Conservation (phyloP, 768 basidiomycete genomes). For the Chalciporus piperatus region DNA sequence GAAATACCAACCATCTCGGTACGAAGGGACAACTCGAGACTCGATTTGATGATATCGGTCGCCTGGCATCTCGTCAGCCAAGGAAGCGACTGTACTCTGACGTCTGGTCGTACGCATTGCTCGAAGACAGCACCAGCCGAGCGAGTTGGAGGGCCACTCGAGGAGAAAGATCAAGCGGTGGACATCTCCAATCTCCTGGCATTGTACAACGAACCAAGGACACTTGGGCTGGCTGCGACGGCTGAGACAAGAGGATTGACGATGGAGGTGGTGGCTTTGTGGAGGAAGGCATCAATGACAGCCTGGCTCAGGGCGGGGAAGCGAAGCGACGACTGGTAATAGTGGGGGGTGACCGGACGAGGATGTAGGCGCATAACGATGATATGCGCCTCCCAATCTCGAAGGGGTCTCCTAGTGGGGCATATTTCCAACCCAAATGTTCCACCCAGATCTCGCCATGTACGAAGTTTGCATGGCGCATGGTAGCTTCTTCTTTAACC, state of each 20-base stretch:
- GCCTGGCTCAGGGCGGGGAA: constrained; percentile 59
- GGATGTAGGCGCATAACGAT: constrained; percentile 61
- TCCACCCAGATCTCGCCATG: constrained; percentile 89
- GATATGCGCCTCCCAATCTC: constrained; percentile 73
- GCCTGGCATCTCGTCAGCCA: constrained; percentile 86
- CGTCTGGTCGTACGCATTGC: constrained; percentile 67
- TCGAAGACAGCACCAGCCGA: constrained; percentile 70
- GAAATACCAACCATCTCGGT: constrained; percentile 70
- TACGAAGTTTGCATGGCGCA: constrained; percentile 73
- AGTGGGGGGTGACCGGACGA: constrained; percentile 58
- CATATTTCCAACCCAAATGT: constrained; percentile 84
- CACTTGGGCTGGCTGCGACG: constrained; percentile 58
- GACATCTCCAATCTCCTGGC: constrained; percentile 68
- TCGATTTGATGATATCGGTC: constrained; percentile 70
- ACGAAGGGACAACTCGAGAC: constrained; percentile 68
- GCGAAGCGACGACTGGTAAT: constrained; percentile 52
- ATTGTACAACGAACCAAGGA: constrained; percentile 57
- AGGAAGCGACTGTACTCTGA: constrained; percentile 61
- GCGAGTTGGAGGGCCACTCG: constrained; percentile 59
- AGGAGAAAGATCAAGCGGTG: constrained; percentile 66
- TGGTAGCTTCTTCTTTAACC: constrained; percentile 80
- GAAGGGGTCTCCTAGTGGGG: constrained; percentile 75
- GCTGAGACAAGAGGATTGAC: constrained; percentile 77
- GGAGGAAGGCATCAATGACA: constrained; percentile 68
- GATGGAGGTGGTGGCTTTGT: constrained; percentile 73